Evolutionary conservation across 345 rosid species (phyloP).

Genomic region (Arabidopsis arenosa): DNA sequence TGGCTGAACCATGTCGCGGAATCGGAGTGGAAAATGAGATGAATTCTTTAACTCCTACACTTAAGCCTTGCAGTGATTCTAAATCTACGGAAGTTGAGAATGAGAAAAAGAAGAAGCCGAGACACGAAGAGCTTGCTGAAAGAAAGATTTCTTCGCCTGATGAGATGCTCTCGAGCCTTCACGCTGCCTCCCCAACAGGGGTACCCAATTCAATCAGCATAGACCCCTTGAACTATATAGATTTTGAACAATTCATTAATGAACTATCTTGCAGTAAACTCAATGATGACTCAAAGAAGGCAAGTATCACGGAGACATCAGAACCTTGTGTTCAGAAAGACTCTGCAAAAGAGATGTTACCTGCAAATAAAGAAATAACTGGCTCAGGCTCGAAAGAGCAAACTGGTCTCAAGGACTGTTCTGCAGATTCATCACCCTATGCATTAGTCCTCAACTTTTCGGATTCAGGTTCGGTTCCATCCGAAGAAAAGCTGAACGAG

Average conservation of each 20-base stretch:
- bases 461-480: conserved; percentile 53
- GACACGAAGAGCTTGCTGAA: conserved; percentile 17
- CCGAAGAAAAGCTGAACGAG: conserved; percentile 52
- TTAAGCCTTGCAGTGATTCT: conserved; percentile 16
- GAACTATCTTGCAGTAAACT: conserved; percentile 32
- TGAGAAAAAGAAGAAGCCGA: conserved; percentile 19
- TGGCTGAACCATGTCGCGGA: conserved; percentile 35
- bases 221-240: conserved; percentile 34
- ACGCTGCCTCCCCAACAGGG: background rate
- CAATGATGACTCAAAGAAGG: conserved; percentile 35
- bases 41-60: conserved; percentile 23
- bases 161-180: conserved; percentile 48
- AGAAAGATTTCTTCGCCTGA: conserved; percentile 25
- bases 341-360: conserved; percentile 36
- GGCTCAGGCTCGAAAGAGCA: conserved; percentile 34
- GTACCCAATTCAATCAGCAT: conserved; percentile 37
- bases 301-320: conserved; percentile 35
- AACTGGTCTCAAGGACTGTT: conserved; percentile 30
- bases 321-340: conserved; percentile 39
- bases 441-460: conserved; percentile 64
- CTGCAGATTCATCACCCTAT: conserved; percentile 37
- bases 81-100: conserved; percentile 13
- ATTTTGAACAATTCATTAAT: conserved; percentile 33
- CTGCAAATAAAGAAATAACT: conserved; percentile 35
- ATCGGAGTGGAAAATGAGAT: conserved; percentile 43